Base-by-base conservation (phyloP, 352 stramenopile species). In the Phytopythium sindhum region DNA sequence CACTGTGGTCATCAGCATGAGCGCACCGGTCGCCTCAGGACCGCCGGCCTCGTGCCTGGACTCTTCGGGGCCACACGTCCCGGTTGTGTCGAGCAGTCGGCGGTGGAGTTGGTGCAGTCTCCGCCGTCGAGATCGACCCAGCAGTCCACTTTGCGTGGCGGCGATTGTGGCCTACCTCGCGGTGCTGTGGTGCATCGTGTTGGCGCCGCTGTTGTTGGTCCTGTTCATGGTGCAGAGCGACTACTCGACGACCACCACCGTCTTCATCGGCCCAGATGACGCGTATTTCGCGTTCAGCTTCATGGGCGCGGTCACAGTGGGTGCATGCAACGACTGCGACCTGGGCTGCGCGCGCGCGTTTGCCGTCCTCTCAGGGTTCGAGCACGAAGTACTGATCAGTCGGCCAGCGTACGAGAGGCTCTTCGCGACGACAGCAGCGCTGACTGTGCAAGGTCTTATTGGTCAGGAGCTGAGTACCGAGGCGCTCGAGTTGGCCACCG, bases 261-360 rank as follows among this genome's bases (percentile, higher is more conserved):
- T 69, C 9, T 59, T 74, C 29, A 74, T 74, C 24, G 50, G 61
- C 14, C 23, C 60, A 0, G 54, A 68, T 4, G 68, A 72, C 19
- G 69, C 63, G 31, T 74, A 66, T 29, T 72, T 72, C 12, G 60
- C 68, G 0, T 74, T 62, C 44, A 69, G 24, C 14, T 58, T 61
- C 19, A 69, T 61, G 58, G 64, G 62, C 28, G 17, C 59, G 29
- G 57, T 69, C 15, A 69, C 65, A 57, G 44, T 14, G 0, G 57
- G 64, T 8, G 58, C 54, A 5, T 69, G 64, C 33, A 50, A 33
- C 12, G 19, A 35, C 9, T 69, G 57, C 35, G 39, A 69, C 64
- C 33, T 65, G 1, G 45, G 28, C 4, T 65, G 63, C 33, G 37
- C 15, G 24, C 33, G 50, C 23, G 44, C 26, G 14, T 57, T 61